Evolutionary conservation across 2,329 filamentous ascomycete genomes (phyloP), one percentile per base, ranked within the genome.

Genomic region (Diaporthe vaccinii): DNA sequence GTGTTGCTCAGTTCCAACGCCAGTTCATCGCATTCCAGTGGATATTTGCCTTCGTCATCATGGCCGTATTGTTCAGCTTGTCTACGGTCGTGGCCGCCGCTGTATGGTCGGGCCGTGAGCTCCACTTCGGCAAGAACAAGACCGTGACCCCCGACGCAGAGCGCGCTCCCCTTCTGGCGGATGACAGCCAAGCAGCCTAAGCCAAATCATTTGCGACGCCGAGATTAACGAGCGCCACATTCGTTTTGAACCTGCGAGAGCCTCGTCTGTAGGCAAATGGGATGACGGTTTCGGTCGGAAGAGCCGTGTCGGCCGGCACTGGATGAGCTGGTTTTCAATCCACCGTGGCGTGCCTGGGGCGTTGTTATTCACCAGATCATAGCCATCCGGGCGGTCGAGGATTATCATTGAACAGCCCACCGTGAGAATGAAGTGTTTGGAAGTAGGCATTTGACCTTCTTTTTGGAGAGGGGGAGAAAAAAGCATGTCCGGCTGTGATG

Each of bases 21-120:
- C 91, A 95, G 82, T 84, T 93, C 75, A 88, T 97, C 78, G 94
- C 94, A 9, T 87, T 98, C 78, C 95, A 98, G 85, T 98, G 95
- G 95, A 96, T 97, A 84, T 98, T 98, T 82, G 94, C 95, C 46
- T 97, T 97, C 81, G 87, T 91, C 77, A 95, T 98, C 82, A 95
- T 96, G 88, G 90, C 88, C 0, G 82, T 94, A 36, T 89, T 97
- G 72, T 93, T 97, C 82, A 83, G 95, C 28, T 84, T 91, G 25
- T 95, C 93, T 1, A 80, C 94, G 3, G 84, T 89, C 22, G 87
- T 95, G 71, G 93, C 91, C 3, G 84, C 94, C 46, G 93, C 93
- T 0, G 89, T 89, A 31, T 87, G 92, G 81, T 87, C 91, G 17
- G 92, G 92, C 75, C 86, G 88, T 73, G 89, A 92, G 62, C 80